Evolutionary conservation across 495 filamentous ascomycete genomes (phyloP).

Genomic region (Aspergillus nanangensis): DNA sequence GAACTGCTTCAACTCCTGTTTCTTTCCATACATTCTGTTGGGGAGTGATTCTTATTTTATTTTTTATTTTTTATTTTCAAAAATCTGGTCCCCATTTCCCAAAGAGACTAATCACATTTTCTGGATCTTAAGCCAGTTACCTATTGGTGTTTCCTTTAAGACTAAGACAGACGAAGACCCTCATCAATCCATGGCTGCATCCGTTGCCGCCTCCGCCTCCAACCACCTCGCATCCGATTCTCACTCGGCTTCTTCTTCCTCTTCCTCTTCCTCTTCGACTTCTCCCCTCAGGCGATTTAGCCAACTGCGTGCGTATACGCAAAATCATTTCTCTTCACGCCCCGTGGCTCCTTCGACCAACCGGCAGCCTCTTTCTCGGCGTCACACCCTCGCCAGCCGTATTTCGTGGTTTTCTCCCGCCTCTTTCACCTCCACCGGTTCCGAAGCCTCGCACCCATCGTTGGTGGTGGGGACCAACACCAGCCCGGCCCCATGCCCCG

Average conservation of each 20-base stretch:
- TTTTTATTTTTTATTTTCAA: no score
- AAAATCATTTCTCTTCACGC: conserved; percentile 51
- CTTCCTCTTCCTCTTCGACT: no score
- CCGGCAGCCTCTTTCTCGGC: conserved; percentile 25
- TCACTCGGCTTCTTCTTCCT: no score
- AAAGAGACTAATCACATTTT: no score
- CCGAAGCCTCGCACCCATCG: conserved; percentile 23
- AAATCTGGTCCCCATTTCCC: no score
- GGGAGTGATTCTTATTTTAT: no score
- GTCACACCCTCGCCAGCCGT: conserved; percentile 32
- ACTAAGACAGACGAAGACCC: no score
- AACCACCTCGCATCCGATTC: conserved; percentile 23
- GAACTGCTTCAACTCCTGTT: no score
- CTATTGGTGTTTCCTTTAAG: no score
- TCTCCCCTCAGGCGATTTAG: conserved; percentile 66
- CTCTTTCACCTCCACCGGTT: conserved; percentile 10
- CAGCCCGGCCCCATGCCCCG: conserved; percentile 30
- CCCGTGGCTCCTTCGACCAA: conserved; percentile 40
- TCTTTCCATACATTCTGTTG: no score
- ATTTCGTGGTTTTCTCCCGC: conserved; percentile 33
- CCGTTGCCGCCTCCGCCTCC: conserved; percentile 39
- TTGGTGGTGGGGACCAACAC: conserved; percentile 15
- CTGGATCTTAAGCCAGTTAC: no score
- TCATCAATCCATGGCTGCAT: conserved; percentile 33
- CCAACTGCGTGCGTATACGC: conserved; percentile 70